Conservation (phyloP, 2,329 filamentous ascomycete genomes). For the Trichoderma koningii region DNA sequence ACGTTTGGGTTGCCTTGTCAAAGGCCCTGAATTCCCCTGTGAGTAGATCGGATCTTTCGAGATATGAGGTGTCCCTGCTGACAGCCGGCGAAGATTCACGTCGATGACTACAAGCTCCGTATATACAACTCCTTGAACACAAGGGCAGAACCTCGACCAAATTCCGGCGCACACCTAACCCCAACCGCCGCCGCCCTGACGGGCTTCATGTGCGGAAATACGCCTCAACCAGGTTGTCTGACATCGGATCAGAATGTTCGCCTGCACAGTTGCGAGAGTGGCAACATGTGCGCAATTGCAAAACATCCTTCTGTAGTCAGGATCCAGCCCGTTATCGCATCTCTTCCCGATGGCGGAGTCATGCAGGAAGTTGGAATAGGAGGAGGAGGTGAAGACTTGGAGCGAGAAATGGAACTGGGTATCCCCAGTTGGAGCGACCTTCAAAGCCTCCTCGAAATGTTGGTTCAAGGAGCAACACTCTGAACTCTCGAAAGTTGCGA, state of each 20-base stretch:
- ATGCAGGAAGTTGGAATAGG: constrained; percentile 75
- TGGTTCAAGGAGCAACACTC: background rate
- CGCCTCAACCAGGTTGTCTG: constrained; percentile 68
- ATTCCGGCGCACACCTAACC: constrained; percentile 47
- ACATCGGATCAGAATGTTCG: constrained; percentile 63
- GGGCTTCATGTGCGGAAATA: constrained; percentile 76
- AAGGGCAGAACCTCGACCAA: constrained; percentile 45
- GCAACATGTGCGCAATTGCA: constrained; percentile 58
- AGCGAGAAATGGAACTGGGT: constrained; percentile 67
- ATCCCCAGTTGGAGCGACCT: constrained; percentile 57
- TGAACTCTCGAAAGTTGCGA: background rate
- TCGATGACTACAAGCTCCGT: constrained; percentile 76
- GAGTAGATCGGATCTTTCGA: constrained; percentile 26
- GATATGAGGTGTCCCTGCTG: constrained; percentile 21
- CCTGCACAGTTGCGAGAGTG: constrained; percentile 85
- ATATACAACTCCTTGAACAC: constrained; percentile 68
- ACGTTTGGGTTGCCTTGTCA: constrained; percentile 83
- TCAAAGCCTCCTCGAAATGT: constrained; percentile 49
- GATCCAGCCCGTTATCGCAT: constrained; percentile 77
- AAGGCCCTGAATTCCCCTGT: constrained; percentile 67
- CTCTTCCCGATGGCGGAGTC: constrained; percentile 59
- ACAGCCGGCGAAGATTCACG: constrained; percentile 61
- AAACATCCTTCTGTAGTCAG: constrained; percentile 61
- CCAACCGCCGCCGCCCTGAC: constrained; percentile 68
- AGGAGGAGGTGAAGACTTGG: constrained; percentile 75